Evolutionary conservation across 495 filamentous ascomycete genomes (phyloP).

Genomic region (Neohortaea acidophila): DNA sequence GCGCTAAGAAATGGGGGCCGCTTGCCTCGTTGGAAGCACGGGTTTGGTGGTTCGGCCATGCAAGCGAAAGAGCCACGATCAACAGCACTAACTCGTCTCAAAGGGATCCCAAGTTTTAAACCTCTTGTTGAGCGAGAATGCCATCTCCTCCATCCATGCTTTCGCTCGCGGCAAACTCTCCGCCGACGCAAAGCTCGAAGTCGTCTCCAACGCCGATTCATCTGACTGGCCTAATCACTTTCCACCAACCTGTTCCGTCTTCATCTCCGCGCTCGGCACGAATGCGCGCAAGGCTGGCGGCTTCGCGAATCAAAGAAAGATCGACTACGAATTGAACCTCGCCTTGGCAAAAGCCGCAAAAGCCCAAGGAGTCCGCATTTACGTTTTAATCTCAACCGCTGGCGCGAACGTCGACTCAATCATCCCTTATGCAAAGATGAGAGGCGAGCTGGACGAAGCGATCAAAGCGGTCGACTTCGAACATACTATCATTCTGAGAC

Average conservation of each 20-base stretch:
- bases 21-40: conserved; percentile 25
- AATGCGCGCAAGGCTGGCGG: too few relatives aligned
- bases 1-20: conserved; percentile 23
- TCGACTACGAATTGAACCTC: conserved; percentile 36
- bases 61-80: too few relatives aligned
- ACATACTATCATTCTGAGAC: conserved; percentile 55
- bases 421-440: conserved; percentile 40
- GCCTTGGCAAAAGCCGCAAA: conserved; percentile 35
- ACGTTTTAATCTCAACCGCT: conserved; percentile 32
- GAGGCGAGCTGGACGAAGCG: conserved; percentile 62
- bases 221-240: conserved; percentile 26
- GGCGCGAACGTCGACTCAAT: conserved; percentile 13
- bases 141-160: conserved; percentile 21
- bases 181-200: conserved; percentile 17
- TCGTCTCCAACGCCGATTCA: conserved; percentile 19
- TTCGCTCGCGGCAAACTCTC: conserved; percentile 23
- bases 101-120: conserved; percentile 24
- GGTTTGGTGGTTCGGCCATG: conserved; percentile 28
- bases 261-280: conserved; percentile 27
- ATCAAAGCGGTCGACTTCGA: conserved; percentile 56
- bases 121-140: conserved; percentile 7
- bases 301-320: conserved; percentile 34
- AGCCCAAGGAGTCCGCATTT: conserved; percentile 32
- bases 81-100: too few relatives aligned
- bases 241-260: conserved; percentile 23